Base-by-base conservation (phyloP, 2,329 filamentous ascomycete genomes). In the Fusarium beomiforme region DNA sequence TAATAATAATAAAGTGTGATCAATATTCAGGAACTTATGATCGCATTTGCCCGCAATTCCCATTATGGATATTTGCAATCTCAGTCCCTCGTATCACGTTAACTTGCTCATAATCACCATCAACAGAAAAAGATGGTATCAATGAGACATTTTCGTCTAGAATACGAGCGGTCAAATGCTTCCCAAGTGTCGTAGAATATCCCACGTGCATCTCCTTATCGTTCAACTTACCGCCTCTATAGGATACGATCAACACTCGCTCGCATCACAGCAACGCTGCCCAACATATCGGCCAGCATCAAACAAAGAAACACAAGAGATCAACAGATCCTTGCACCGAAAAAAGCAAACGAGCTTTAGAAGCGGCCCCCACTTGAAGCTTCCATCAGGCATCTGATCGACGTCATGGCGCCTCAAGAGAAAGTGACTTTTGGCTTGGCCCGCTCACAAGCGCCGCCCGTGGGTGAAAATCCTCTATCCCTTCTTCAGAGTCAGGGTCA, bases 381-480 rank as follows among this genome's bases (percentile, higher is more conserved):
- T 59, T 64, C 42, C 34, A 43, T 56, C 54, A 58, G 43, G 59
- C 70, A 65, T 71, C 73, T 56, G 62, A 71, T 71, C 73, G 64
- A 75, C 73, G 73, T 75, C 73, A 74, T 74, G 59, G 73, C 64
- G 58, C 29, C 29, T 29, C 11, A 29, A 29, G 29, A 59, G 37
- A 44, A 61, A 29, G 21, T 62, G 36, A 55, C 43, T 34, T 46
- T 34, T 49, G 46, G 46, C 64, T 33, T 47, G 69, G 53, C 69
- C 63, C 61, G 59, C 69, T 61, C 57, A 58, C 67, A 73, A 60
- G 67, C 63, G 63, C 59, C 50, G 37, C 37, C 8, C 19, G n/a
- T 53, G 53, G 37, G 31, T 51, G 64, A 57, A 53, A 68, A 59
- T 59, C 64, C 55, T 41, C 51, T 29, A 49, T 69, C 37, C 64